Evolutionary conservation across 2,329 filamentous ascomycete genomes (phyloP), one percentile per base, ranked within the genome.

Genomic region (Hortaea sp.): DNA sequence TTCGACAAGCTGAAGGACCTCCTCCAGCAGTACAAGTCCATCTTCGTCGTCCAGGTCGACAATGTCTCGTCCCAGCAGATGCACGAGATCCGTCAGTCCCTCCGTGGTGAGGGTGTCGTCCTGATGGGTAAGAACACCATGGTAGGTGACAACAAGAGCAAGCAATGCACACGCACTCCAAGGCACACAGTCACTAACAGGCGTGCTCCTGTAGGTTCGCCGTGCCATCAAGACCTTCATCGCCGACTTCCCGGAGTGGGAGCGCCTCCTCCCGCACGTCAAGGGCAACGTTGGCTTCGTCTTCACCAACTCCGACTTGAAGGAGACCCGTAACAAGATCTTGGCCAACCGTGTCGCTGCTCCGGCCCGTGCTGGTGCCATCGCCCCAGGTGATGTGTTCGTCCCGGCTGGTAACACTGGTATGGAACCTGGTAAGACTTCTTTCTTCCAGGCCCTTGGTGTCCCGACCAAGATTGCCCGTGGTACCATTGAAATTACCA

Each of bases 41-140:
- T 97, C 78, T 97, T 98, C 87, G 89, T 98, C 73, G 63, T 65
- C 56, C 57, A 59, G 49, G 61, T 64, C 57, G 87, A 97, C 88
- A 98, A 97, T 98, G 92, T 98, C 82, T 88, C 84, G 73, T 98
- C 92, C 63, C 92, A 98, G 83, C 94, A 98, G 84, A 98, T 98
- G 94, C 92, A 98, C 87, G 92, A 98, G 82, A 97, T 98, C 73
- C 86, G 92, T 72, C 76, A 84, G 66, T 75, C 87, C 66, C 85
- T 98, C 71, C 89, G 92, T 71, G 84, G 84, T 55, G 76, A 94
- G 74, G 89, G 81, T 74, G 85, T 97, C 63, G 89, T 98, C 64
- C 79, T 98, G 76, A 97, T 97, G 92, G 92, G 90, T 71, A 97
- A 95, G 85, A 98, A 98, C 84, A 98, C 92, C 74, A 98, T 98